Evolutionary conservation across 495 filamentous ascomycete species (phyloP).

Genomic region (Platismatia glauca): DNA sequence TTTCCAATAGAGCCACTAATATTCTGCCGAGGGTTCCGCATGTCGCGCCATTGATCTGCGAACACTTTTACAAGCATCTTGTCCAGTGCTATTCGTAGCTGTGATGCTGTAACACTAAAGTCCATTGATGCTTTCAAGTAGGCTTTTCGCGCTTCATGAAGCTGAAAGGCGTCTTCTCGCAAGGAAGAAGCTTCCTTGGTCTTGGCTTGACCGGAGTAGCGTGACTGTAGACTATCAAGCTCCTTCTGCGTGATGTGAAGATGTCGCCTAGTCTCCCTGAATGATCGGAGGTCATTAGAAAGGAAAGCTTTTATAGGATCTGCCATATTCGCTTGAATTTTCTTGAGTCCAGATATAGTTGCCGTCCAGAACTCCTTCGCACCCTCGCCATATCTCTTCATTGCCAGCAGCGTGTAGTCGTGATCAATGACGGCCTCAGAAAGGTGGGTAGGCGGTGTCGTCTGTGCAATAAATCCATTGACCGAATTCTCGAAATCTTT

Average conservation of each 20-base stretch:
- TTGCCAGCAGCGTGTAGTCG: slow-evolving; percentile 83
- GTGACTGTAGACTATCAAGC: slow-evolving; percentile 68
- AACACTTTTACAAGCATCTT: slow-evolving; percentile 76
- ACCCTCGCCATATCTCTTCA: slow-evolving; percentile 75
- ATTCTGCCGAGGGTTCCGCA: slow-evolving; percentile 55
- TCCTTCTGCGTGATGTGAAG: slow-evolving; percentile 75
- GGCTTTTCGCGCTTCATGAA: slow-evolving; percentile 85
- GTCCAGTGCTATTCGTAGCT: slow-evolving; percentile 71
- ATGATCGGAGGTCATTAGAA: slow-evolving; percentile 56
- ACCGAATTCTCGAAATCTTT: slow-evolving; percentile 59
- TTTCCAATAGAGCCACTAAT: slow-evolving; percentile 49
- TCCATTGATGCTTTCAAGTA: slow-evolving; percentile 92
- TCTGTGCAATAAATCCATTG: slow-evolving; percentile 61
- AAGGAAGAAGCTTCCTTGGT: slow-evolving; percentile 86
- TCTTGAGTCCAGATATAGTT: slow-evolving; percentile 59
- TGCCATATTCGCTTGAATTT: slow-evolving; percentile 63
- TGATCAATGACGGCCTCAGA: slow-evolving; percentile 81
- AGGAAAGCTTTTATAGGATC: slow-evolving; percentile 77
- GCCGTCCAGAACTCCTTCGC: slow-evolving; percentile 77
- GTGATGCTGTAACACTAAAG: slow-evolving; percentile 78
- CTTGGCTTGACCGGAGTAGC: slow-evolving; percentile 78
- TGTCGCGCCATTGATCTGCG: slow-evolving; percentile 77
- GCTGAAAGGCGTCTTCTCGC: slow-evolving; percentile 89
- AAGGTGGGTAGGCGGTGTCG: slow-evolving; percentile 58
- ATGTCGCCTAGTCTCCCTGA: slow-evolving; percentile 65